Evolutionary conservation across 805 yeast genomes (phyloP).

Genomic region (Candida wancherniae): DNA sequence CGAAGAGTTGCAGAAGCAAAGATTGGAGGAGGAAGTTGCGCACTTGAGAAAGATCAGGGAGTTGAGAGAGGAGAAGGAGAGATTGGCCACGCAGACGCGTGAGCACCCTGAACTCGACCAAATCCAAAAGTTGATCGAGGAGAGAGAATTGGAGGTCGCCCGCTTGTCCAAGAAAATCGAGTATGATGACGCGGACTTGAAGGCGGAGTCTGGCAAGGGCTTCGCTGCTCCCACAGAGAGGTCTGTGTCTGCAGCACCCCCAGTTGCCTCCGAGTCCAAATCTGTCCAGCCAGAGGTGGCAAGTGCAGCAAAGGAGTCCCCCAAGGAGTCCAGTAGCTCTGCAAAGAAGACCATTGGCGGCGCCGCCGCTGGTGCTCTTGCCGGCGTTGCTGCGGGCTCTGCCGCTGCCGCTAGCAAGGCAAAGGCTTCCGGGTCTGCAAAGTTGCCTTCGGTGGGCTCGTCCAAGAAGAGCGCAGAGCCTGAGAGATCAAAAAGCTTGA

Average conservation of each 20-base stretch:
- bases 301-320: no score
- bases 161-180: conserved; percentile 30
- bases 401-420: conserved; percentile 21
- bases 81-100: conserved; percentile 21
- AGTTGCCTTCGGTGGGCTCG: neutral
- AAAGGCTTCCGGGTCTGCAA: neutral
- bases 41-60: conserved; percentile 37
- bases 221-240: no score
- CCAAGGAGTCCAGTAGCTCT: no score
- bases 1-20: conserved; percentile 35
- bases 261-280: no score
- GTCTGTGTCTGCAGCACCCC: no score
- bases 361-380: conserved; percentile 14
- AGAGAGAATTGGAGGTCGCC: conserved; percentile 30
- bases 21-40: conserved; percentile 36
- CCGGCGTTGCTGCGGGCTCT: conserved; percentile 18
- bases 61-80: conserved; percentile 35
- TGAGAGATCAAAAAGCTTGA: conserved; percentile 16
- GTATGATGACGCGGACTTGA: conserved; percentile 27
- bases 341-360: no score
- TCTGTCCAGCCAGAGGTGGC: no score
- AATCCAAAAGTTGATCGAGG: conserved; percentile 27
- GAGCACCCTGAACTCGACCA: conserved; percentile 20
- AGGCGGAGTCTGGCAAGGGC: conserved; percentile 1
- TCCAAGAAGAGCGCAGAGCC: neutral